Evolutionary conservation across 495 filamentous ascomycete species (phyloP), one percentile per base, ranked within the genome.

Genomic region (Tuber umbilicatum): DNA sequence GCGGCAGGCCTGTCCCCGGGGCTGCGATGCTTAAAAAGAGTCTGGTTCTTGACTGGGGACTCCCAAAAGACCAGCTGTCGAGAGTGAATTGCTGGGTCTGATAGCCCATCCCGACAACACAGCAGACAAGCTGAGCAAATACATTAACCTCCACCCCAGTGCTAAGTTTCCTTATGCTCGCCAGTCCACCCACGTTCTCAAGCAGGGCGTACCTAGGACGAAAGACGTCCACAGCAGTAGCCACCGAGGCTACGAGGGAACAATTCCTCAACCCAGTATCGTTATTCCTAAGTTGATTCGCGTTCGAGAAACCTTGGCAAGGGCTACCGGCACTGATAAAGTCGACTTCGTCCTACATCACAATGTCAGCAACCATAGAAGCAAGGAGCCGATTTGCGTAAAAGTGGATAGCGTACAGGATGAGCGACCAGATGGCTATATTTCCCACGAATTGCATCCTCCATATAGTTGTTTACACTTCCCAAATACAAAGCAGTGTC

Each of bases 251-350:
- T 3, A 93, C 86, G 64, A 93, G 84, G 0, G 90, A 92, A 37
- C 88, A 89, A 81, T 94, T 92, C 69, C 86, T 86, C 37, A 89
- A 78, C 0, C 84, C 83, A 83, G 86, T 69, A 39, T 81, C 74
- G 83, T 85, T 78, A 74, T 85, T 74, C 75, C 85, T 88, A 73
- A 87, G 81, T 0, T 55, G 41, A n/a, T 93, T 92, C 0, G 90
- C 80, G 0, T 77, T 70, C 2, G 90, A 91, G 81, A 91, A 94
- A 0, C 90, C 92, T 50, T 89, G 91, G 77, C 92, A 94, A 0
- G 92, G 92, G 74, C 86, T 90, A 1, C 92, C 92, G 19, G 89
- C 92, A 50, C 87, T 85, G n/a, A 93, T 88, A 55, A 91, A 87
- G 2, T 91, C 87, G 21, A 94, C 87, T 23, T 89, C 86, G 5